Evolutionary conservation across 1,284 basidiomycete genomes (phyloP).

Genomic region (Ganoderma multipileum): DNA sequence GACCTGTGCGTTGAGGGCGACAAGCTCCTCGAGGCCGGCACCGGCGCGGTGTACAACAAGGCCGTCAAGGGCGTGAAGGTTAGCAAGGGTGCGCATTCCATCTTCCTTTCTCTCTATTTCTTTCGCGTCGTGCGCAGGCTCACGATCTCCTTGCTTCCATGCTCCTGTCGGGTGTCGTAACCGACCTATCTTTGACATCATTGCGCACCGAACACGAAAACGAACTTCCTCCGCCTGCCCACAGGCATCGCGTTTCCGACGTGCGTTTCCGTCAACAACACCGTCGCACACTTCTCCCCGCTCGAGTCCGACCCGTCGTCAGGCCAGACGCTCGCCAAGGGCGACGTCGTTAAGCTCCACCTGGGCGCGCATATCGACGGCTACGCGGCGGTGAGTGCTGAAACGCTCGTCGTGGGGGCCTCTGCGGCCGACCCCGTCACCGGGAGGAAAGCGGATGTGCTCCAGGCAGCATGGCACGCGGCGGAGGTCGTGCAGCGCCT

Average conservation of each 20-base stretch:
- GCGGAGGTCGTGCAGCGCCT: slow-evolving; percentile 91
- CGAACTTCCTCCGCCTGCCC: not conserved
- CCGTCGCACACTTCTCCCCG: slow-evolving; percentile 84
- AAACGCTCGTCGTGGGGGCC: slow-evolving; percentile 90
- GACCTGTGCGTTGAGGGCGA: slow-evolving; percentile 95
- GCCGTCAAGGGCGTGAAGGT: slow-evolving; percentile 86
- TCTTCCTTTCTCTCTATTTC: slow-evolving; percentile 7
- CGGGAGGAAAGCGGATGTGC: slow-evolving; percentile 87
- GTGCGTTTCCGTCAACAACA: slow-evolving; percentile 91
- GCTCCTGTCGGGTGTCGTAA: not conserved
- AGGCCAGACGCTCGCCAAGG: slow-evolving; percentile 75
- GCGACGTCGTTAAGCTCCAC: slow-evolving; percentile 96
- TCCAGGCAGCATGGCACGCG: slow-evolving; percentile 94
- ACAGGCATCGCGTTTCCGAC: slow-evolving; percentile 96
- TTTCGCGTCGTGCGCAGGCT: not conserved
- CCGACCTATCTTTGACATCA: not conserved
- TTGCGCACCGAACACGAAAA: not conserved
- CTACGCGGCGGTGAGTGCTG: slow-evolving; percentile 87
- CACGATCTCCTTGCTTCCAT: not conserved
- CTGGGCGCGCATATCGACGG: slow-evolving; percentile 98
- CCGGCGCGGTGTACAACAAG: slow-evolving; percentile 91
- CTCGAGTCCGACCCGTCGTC: slow-evolving; percentile 79
- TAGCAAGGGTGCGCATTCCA: slow-evolving; percentile 71
- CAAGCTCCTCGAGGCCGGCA: slow-evolving; percentile 88
- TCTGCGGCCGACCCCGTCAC: slow-evolving; percentile 77